Base-by-base conservation (phyloP, 2,329 filamentous ascomycete species). In the Fusarium sarcochroum region DNA sequence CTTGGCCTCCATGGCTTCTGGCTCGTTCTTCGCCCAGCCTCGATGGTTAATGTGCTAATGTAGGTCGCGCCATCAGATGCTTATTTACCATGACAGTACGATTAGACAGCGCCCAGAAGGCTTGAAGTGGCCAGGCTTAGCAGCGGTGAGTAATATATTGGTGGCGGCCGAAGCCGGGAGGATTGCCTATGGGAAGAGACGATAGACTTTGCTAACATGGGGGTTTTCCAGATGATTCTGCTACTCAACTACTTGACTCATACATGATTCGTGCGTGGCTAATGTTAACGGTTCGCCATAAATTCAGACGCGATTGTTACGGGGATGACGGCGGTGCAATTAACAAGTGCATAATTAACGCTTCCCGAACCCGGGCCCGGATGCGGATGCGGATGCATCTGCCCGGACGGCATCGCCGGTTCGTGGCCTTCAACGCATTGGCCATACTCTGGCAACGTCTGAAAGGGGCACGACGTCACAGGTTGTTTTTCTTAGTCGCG, bases 11-110 rank as follows among this genome's bases (percentile, higher is more conserved):
- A n/a, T 23, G 23, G 25, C 25, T 20, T 20, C 25, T 17, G n/a
- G 73, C 66, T 74, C 46, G 59, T 56, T 60, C 51, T 76, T 76
- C 74, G 67, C 72, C 71, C 40, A 66, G 54, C 56, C 76, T 76
- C 69, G 71, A 73, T 57, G 65, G 55, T 53, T 62, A 30, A 30
- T 47, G 51, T n/a, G n/a, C n/a, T n/a, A n/a, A n/a, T n/a, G n/a
- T n/a, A n/a, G n/a, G n/a, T n/a, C n/a, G n/a, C 63, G 54, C 61
- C 50, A 63, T 66, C 52, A 51, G 56, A 65, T 71, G 72, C 66
- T 72, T 72, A 71, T 71, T 71, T 57, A 42, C 58, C 25, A 63
- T 65, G 53, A 70, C 62, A 62, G 54, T 38, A 48, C 38, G 46
- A 72, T 55, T 55, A 49, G 54, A 41, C 47, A 46, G 48, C 23